Base-by-base conservation (phyloP, 2,329 filamentous ascomycete species). In the Fusarium pininemorale region DNA sequence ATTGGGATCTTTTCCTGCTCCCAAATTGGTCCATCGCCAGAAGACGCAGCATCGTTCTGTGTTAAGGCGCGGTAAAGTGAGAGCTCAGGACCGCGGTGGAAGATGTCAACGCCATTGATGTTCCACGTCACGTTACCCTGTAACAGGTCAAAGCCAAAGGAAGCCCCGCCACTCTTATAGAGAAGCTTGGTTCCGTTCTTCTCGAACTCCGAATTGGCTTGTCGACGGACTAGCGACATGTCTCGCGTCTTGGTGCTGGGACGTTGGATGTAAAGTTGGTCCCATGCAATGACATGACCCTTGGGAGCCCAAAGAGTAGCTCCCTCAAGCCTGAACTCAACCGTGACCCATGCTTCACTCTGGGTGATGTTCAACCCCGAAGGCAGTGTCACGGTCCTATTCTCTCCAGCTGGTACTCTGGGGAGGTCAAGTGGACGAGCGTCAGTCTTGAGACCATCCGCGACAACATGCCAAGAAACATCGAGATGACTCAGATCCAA, bases 261-360 rank as follows among this genome's bases (percentile, higher is more conserved):
- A 4, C 16, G 13, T 5, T 51, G 47, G 15, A 72, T 35, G 28
- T 61, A 26, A 7, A 73, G 64, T 9, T 74, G 72, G 2, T 64
- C 68, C 68, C 67, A 74, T 1, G 71, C 68, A 2, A 74, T n/a
- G 2, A 58, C 22, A 14, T 74, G 45, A 0, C 68, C 71, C 13
- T 66, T 53, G 0, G 38, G 3, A 9, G 72, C 72, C 72, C 72
- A 74, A 0, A 45, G 3, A 1, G 37, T 58, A 1, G 55, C 42
- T 2, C 48, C 3, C 16, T 57, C 69, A 1, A 74, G 20, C 8
- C 26, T 63, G 4, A 74, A 69, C 13, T 69, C 63, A 22, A 74
- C 3, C 2, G 28, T 60, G 1, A 74, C 1, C 71, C 72, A 74
- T 6, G 28, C 53, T 4, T 69, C 67, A 1, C 54, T 16, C 0